A percentile compares a stretch with the other conserved stretches of the same genome.
These are phyloP conservation scores for Hypoxylon sp. DNA, from an alignment of 2,329 filamentous ascomycete genomes.

Conservation along the genomic window DNA sequence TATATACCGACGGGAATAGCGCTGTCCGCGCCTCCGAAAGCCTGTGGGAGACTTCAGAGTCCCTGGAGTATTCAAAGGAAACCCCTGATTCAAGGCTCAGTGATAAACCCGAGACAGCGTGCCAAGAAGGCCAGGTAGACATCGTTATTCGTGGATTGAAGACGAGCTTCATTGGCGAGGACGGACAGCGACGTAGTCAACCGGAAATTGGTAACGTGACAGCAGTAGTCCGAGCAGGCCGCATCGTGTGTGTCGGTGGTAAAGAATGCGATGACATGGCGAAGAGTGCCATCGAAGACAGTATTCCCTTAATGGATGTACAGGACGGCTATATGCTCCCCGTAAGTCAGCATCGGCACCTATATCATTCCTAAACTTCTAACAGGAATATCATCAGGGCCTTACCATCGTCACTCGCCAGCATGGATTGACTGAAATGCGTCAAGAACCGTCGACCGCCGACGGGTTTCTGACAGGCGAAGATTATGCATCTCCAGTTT, in stretches of 20 bases:
- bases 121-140: conserved; percentile 22
- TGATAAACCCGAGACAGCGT: conserved; percentile 4
- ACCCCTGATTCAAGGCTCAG: conserved; percentile 16
- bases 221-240: conserved; percentile 23
- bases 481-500: conserved; percentile 19
- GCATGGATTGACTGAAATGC: conserved; percentile 31
- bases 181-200: conserved; percentile 17
- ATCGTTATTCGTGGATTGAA: conserved; percentile 23
- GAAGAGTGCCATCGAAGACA: conserved; percentile 13
- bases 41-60: conserved; percentile 23
- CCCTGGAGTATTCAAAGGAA: background rate
- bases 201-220: conserved; percentile 27
- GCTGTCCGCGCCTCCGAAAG: conserved; percentile 20
- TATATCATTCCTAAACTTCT: background rate
- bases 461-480: conserved; percentile 28
- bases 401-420: conserved; percentile 24
- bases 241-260: conserved; percentile 24
- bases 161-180: conserved; percentile 20
- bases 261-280: conserved; percentile 15
- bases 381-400: conserved; percentile 14
- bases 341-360: background rate
- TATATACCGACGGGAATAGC: conserved; percentile 32
- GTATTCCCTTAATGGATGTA: conserved; percentile 10
- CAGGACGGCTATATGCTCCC: conserved; percentile 27
- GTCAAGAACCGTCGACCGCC: conserved; percentile 31